A percentile compares a stretch with the other conserved stretches of the same genome.
These are phyloP conservation scores for Zymoseptoria pseudotritici DNA, from an alignment of 2,329 filamentous ascomycete species.

Conservation along the genomic window DNA sequence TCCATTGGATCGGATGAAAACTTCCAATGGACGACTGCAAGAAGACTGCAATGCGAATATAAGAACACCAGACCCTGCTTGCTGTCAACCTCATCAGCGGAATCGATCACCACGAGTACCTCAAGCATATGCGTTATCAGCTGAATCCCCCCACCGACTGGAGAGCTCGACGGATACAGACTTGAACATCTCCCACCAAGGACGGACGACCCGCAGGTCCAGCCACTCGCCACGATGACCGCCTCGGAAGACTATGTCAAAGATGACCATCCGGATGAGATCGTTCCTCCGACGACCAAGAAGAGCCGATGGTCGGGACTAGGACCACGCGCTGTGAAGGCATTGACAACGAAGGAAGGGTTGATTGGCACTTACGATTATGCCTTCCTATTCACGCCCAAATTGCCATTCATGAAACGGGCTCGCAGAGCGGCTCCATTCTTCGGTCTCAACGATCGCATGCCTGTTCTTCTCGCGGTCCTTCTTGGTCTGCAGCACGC, in stretches of 20 bases:
- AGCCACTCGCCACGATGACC: slow-evolving; percentile 11
- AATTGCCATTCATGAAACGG: slow-evolving; percentile 73
- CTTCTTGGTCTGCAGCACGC: slow-evolving; percentile 74
- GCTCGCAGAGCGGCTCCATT: slow-evolving; percentile 59
- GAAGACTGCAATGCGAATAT: neutral
- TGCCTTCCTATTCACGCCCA: slow-evolving; percentile 73
- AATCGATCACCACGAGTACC: too few species aligned
- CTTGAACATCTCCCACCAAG: neutral
- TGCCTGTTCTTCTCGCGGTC: slow-evolving; percentile 67
- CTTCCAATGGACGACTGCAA: neutral
- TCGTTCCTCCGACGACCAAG: slow-evolving; percentile 34
- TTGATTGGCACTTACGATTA: slow-evolving; percentile 86
- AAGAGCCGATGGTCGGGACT: slow-evolving; percentile 38
- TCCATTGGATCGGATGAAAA: neutral
- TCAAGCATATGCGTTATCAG: slow-evolving; percentile 14
- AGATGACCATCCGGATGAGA: slow-evolving; percentile 39
- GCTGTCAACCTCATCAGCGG: too few species aligned
- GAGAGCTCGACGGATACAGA: slow-evolving; percentile 10
- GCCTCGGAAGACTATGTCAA: slow-evolving; percentile 26
- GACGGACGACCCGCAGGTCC: neutral
- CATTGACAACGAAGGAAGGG: slow-evolving; percentile 52
- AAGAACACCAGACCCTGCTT: neutral
- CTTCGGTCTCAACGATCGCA: slow-evolving; percentile 72
- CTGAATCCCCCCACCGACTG: slow-evolving; percentile 23
- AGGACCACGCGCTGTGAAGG: slow-evolving; percentile 33